These are phyloP conservation scores for Tolypocladium guangdongense DNA, from an alignment of 2,329 filamentous ascomycete species.

Conservation along the genomic window DNA sequence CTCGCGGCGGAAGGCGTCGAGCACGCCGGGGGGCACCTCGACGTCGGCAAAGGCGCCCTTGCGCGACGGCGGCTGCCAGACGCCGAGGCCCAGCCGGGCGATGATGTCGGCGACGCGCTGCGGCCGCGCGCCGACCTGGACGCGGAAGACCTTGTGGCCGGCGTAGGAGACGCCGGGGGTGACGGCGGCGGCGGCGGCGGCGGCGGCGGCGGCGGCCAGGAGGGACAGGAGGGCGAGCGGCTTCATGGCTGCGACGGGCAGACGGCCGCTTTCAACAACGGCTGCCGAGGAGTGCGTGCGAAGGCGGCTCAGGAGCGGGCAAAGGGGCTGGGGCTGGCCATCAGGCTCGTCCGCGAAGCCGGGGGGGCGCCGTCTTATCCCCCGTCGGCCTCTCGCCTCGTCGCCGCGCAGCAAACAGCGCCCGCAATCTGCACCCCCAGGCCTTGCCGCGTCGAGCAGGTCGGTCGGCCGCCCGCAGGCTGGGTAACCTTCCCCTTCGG, in stretches of 20 bases:
- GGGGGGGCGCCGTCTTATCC: no score
- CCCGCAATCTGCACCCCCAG: no score
- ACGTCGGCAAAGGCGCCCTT: slow-evolving; percentile 27
- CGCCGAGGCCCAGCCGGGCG: slow-evolving; percentile 20
- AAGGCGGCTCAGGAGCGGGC: no score
- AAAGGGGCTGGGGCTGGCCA: no score
- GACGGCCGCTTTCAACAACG: background rate
- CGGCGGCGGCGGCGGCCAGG: slow-evolving; percentile 7
- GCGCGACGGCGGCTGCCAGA: slow-evolving; percentile 23
- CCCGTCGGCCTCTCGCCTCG: no score
- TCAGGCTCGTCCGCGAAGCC: no score
- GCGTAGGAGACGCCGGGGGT: slow-evolving; percentile 23
- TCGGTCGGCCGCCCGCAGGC: no score
- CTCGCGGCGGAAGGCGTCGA: slow-evolving; percentile 21
- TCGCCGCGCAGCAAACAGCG: no score
- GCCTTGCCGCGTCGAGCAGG: no score
- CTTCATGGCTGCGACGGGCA: slow-evolving; percentile 8
- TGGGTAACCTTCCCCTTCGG: no score
- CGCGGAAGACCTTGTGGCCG: slow-evolving; percentile 33
- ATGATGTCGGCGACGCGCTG: slow-evolving; percentile 22
- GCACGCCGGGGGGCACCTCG: slow-evolving; percentile 24
- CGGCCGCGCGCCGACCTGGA: slow-evolving; percentile 23
- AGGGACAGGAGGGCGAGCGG: slow-evolving; percentile 6
- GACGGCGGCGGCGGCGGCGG: slow-evolving; percentile 2
- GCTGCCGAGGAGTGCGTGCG: no score